A percentile compares a stretch with the other conserved stretches of the same genome.
phyloP scores from a whole-genome alignment of 2,329 filamentous ascomycete genomes.

The Fusarium luffae region DNA sequence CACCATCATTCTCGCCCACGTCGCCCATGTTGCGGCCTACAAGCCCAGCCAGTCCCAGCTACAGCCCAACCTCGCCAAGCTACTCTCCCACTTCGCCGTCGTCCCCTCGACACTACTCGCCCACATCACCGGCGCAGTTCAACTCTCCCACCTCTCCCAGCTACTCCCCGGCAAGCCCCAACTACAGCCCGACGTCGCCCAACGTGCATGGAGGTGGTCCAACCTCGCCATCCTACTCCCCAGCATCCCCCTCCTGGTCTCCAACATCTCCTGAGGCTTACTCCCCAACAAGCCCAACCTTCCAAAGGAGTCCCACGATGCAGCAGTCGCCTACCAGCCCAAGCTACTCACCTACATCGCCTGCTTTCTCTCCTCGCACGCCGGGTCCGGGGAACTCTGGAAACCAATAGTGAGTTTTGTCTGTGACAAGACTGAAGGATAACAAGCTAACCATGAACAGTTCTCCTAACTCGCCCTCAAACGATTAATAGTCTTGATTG shows the following conservation, averaged over 20 bases:
- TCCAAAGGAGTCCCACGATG: conserved; percentile 65
- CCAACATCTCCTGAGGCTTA: conserved; percentile 76
- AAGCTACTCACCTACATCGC: conserved; percentile 74
- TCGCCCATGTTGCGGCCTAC: conserved; percentile 68
- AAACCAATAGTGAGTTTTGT: conserved; percentile 54
- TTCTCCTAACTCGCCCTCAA: conserved; percentile 58
- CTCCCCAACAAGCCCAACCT: conserved; percentile 71
- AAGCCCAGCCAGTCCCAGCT: conserved; percentile 68
- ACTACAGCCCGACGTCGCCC: conserved; percentile 76
- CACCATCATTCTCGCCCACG: conserved; percentile 72
- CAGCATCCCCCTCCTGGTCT: conserved; percentile 81
- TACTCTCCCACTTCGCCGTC: conserved; percentile 72
- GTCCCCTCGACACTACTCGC: conserved; percentile 68
- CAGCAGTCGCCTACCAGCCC: conserved; percentile 74
- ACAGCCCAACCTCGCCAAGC: conserved; percentile 73
- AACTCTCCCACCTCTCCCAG: conserved; percentile 79
- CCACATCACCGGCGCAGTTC: conserved; percentile 78
- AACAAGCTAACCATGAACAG: conserved; percentile 47
- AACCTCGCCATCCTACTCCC: conserved; percentile 72
- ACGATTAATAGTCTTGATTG: conserved; percentile 52
- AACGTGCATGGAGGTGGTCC: conserved; percentile 58
- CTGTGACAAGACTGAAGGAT: not conserved
- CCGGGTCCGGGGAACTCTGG: conserved; percentile 57
- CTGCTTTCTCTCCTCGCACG: conserved; percentile 59
- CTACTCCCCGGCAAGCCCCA: conserved; percentile 77